Evolutionary conservation across 169 alveolate species (phyloP), one percentile per base, ranked within the genome.

Genomic region (Cardiosporidium cionae): DNA sequence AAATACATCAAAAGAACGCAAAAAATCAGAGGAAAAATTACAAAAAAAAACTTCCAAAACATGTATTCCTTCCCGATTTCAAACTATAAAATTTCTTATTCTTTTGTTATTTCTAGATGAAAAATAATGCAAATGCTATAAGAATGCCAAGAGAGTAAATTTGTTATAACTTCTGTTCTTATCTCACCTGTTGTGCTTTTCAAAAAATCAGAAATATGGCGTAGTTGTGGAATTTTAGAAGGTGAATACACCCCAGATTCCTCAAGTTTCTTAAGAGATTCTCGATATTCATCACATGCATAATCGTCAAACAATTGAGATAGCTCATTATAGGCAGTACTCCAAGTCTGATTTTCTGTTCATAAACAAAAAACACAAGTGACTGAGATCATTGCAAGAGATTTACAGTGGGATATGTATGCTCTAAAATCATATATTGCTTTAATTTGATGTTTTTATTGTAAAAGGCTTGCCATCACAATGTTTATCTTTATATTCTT

Each of bases 201-300:
- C 3, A 90, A 67, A 63, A 74, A 88, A 0, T 72, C 65, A 34
- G 86, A 81, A 5, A 90, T 77, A 36, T 90, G 93, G n/a, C 77
- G 71, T 32, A 90, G 65, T 44, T 90, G 81, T 3, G 87, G 87
- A 7, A 82, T 37, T 7, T 35, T 64, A 44, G 53, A 37, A 4
- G 73, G 73, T 0, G 78, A 52, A 52, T 73, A 78, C 28, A 78
- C 66, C 5, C 87, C 74, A 16, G 82, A 82, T 2, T 54, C 70
- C 33, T 54, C 28, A 23, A 82, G 64, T 1, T 63, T 68, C 32
- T 34, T n/a, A 25, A 78, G 23, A 3, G 68, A 70, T 22, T 77
- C 83, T 54, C 69, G 67, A 65, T 29, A 73, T 27, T 82, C 84
- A 25, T 58, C 33, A 37, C 84, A 76, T 6, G 87, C 87, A 16